phyloP scores from a whole-genome alignment of 2,329 filamentous ascomycete species.

The Venturia effusa region DNA sequence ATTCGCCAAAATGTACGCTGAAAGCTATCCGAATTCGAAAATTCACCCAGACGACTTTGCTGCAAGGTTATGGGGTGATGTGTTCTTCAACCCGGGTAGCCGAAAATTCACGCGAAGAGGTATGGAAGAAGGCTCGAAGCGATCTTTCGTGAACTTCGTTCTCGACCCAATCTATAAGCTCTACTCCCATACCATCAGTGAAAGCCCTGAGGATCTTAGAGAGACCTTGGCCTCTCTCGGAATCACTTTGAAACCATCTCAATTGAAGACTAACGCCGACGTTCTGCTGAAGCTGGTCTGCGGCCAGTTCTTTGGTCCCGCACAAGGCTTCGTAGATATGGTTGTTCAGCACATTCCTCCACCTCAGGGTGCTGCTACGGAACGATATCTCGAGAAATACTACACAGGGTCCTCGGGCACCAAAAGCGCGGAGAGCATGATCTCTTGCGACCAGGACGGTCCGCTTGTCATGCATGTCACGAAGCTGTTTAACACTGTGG shows the following conservation, averaged over 20 bases:
- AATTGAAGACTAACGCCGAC: conserved; percentile 83
- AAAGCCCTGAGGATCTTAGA: conserved; percentile 75
- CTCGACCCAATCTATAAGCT: conserved; percentile 97
- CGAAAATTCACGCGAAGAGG: conserved; percentile 86
- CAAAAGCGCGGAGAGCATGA: conserved; percentile 70
- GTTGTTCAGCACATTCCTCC: conserved; percentile 81
- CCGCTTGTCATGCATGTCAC: conserved; percentile 86
- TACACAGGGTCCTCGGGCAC: conserved; percentile 87
- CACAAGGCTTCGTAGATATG: conserved; percentile 92
- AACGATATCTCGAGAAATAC: conserved; percentile 65
- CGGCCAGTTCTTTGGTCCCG: conserved; percentile 88
- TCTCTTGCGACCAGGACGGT: conserved; percentile 74
- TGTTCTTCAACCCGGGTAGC: conserved; percentile 88
- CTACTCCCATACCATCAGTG: conserved; percentile 87
- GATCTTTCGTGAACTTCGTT: conserved; percentile 89
- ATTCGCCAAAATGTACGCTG: conserved; percentile 93
- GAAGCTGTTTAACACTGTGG: conserved; percentile 81
- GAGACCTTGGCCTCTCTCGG: conserved; percentile 67
- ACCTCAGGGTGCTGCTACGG: conserved; percentile 62
- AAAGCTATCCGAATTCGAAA: conserved; percentile 54
- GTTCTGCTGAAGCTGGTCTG: conserved; percentile 82
- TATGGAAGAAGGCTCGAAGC: conserved; percentile 65
- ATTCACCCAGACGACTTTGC: conserved; percentile 76
- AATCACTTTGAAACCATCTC: conserved; percentile 80
- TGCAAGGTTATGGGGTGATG: conserved; percentile 82